Conservation (phyloP, 345 rosid genomes). For the Corchorus capsularis region DNA sequence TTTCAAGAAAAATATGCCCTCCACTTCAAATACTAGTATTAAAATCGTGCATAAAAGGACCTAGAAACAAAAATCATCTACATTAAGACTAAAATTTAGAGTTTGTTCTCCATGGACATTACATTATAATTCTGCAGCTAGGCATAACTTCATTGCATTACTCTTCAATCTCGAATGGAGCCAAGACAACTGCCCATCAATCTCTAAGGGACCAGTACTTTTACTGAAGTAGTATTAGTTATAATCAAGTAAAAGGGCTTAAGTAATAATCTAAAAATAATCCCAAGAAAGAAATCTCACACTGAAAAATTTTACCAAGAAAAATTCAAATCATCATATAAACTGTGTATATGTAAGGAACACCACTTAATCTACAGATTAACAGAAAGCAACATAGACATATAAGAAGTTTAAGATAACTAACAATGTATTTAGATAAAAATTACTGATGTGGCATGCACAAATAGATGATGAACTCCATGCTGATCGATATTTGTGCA, state of each 20-base stretch:
- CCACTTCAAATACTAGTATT: slow-evolving; percentile 7
- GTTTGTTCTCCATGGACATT: neutral
- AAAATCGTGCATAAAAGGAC: neutral
- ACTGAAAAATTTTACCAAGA: slow-evolving; percentile 5
- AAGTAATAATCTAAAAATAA: neutral
- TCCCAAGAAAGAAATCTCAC: no score
- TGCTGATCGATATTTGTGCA: slow-evolving; percentile 21
- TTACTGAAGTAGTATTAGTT: slow-evolving; percentile 6
- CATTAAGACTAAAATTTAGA: neutral
- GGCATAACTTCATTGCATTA: slow-evolving; percentile 7
- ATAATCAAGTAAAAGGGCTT: neutral
- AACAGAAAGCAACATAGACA: slow-evolving; percentile 31
- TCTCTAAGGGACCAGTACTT: neutral
- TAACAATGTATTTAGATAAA: slow-evolving; percentile 41
- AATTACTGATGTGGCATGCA: slow-evolving; percentile 38
- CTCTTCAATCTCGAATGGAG: neutral
- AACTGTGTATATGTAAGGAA: slow-evolving; percentile 12
- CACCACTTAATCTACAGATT: slow-evolving; percentile 22
- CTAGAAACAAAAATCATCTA: slow-evolving; percentile 5
- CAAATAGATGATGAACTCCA: slow-evolving; percentile 35
- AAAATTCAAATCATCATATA: slow-evolving; percentile 17
- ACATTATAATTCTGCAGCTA: neutral
- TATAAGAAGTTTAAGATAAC: slow-evolving; percentile 33
- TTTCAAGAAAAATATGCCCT: slow-evolving; percentile 6
- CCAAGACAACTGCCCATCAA: neutral